These are phyloP conservation scores for Sporothrix variecibatus DNA, from an alignment of 2,329 filamentous ascomycete genomes.

Conservation along the genomic window DNA sequence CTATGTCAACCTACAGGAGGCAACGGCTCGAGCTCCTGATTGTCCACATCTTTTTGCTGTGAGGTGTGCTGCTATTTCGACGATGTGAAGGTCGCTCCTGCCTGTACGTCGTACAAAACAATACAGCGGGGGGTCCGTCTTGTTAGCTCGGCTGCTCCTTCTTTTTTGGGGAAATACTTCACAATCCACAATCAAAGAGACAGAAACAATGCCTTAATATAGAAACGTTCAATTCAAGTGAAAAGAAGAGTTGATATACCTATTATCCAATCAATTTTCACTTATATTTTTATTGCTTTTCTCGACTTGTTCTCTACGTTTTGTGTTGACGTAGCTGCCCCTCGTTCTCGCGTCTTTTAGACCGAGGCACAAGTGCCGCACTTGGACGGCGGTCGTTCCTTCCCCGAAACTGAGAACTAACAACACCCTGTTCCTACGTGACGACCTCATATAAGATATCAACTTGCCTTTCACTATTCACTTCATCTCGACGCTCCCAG, in stretches of 20 bases:
- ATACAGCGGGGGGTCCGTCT: background rate
- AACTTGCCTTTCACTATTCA: background rate
- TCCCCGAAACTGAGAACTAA: background rate
- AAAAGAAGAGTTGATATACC: background rate
- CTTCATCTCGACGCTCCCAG: background rate
- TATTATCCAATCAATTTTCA: background rate
- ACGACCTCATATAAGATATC: background rate
- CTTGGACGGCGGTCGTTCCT: background rate
- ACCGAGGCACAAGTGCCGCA: constrained; percentile 11
- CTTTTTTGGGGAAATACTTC: background rate
- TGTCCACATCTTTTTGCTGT: constrained; percentile 23
- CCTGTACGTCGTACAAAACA: background rate
- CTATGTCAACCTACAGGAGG: constrained; percentile 29
- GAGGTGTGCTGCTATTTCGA: background rate
- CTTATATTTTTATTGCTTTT: background rate
- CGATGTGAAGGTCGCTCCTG: background rate
- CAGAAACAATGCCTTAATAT: background rate
- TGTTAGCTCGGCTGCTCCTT: background rate
- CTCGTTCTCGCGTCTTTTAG: background rate
- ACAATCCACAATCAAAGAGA: background rate
- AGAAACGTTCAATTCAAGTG: too few species aligned
- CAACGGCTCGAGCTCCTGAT: constrained; percentile 29
- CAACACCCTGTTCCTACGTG: background rate
- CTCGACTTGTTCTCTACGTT: background rate
- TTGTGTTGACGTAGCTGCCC: background rate